phyloP scores from a whole-genome alignment of 805 yeast species.

The Saturnispora mendoncae region DNA sequence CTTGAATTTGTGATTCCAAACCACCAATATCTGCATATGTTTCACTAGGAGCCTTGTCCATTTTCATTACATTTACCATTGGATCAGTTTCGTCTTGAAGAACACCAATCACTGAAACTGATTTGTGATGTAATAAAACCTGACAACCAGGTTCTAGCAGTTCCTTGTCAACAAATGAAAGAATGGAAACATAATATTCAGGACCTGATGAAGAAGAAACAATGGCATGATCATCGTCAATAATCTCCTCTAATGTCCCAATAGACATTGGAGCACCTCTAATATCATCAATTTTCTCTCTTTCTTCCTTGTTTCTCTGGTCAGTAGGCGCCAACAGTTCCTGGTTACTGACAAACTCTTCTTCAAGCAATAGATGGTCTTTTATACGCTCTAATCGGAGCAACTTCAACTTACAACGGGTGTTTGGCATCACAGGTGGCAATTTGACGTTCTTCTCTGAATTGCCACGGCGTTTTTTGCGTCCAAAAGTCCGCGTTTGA shows the following conservation, averaged over 20 bases:
- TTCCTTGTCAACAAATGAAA: constrained; percentile 95
- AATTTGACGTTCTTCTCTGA: constrained; percentile 66
- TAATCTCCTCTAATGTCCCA: constrained; percentile 93
- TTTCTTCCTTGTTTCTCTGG: constrained; percentile 92
- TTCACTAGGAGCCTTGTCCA: constrained; percentile 96
- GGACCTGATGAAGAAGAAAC: constrained; percentile 95
- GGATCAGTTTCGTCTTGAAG: constrained; percentile 97
- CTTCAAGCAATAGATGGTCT: constrained; percentile 90
- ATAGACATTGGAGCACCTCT: constrained; percentile 95
- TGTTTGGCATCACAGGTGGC: constrained; percentile 84
- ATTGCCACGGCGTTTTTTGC: constrained; percentile 79
- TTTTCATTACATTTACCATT: constrained; percentile 93
- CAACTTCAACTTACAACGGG: constrained; percentile 86
- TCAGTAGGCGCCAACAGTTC: constrained; percentile 94
- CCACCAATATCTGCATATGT: constrained; percentile 97
- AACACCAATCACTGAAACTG: constrained; percentile 96
- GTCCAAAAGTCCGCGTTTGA: constrained; percentile 76
- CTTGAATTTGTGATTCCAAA: constrained; percentile 90
- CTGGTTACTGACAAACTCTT: constrained; percentile 90
- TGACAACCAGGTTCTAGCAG: constrained; percentile 95
- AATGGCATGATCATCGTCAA: constrained; percentile 98
- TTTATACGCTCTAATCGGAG: constrained; percentile 92
- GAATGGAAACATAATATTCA: constrained; percentile 90
- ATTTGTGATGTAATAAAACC: constrained; percentile 88
- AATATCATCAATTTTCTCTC: constrained; percentile 89